These are phyloP conservation scores for Metschnikowia lochheadii DNA, from an alignment of 805 yeast genomes.

Conservation along the genomic window DNA sequence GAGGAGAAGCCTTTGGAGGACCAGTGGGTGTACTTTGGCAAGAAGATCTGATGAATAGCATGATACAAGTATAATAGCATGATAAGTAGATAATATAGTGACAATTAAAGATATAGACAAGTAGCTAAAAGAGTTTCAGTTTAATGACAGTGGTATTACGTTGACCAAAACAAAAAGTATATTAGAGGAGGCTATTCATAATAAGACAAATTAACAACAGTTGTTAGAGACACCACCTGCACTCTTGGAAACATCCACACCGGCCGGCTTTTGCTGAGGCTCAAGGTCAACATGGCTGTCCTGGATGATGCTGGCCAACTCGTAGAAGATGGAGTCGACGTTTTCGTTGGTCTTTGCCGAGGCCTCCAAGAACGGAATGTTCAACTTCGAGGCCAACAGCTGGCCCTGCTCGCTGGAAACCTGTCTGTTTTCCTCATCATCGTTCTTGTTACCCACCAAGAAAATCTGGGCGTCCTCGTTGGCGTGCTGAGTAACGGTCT, in stretches of 20 bases:
- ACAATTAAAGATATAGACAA: too few species aligned
- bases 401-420: conserved; percentile 90
- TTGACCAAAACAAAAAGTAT: neutral
- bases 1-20: conserved; percentile 76
- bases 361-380: conserved; percentile 90
- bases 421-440: conserved; percentile 81
- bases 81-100: too few species aligned
- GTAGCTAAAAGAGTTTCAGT: too few species aligned
- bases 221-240: conserved; percentile 27
- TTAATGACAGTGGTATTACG: neutral
- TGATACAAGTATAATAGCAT: neutral
- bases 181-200: neutral
- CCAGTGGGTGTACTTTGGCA: conserved; percentile 82
- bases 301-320: conserved; percentile 80
- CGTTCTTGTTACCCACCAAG: conserved; percentile 94
- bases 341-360: conserved; percentile 91
- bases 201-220: conserved; percentile 32
- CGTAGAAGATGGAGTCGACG: conserved; percentile 88
- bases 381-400: conserved; percentile 77
- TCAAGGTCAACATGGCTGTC: conserved; percentile 59
- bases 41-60: conserved; percentile 37
- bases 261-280: conserved; percentile 24
- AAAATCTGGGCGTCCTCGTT: conserved; percentile 92
- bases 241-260: conserved; percentile 38
- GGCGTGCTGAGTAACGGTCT: conserved; percentile 94